Conservation (phyloP, 805 yeast genomes). For the Helenozyma rhizophorensis region DNA sequence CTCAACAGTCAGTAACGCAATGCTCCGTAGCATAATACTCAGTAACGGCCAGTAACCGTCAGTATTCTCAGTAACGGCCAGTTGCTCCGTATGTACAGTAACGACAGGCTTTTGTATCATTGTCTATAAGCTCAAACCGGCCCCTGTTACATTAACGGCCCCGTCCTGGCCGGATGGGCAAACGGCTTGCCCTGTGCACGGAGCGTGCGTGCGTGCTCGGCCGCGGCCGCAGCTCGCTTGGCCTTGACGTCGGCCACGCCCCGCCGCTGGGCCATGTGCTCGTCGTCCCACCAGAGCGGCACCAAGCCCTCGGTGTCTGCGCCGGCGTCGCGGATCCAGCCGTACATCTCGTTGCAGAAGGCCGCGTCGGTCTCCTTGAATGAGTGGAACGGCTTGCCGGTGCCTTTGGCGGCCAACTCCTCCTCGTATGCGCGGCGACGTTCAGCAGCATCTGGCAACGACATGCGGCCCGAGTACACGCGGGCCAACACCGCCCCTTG, state of each 20-base stretch:
- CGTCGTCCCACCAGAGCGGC: slow-evolving; percentile 18
- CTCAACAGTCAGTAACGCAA: no score
- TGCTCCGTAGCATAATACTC: no score
- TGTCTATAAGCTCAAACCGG: no score
- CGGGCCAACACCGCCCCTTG: slow-evolving; percentile 17
- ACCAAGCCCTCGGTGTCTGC: slow-evolving; percentile 15
- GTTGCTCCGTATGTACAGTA: no score
- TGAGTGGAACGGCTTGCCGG: slow-evolving; percentile 15
- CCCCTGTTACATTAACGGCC: no score
- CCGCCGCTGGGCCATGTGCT: slow-evolving; percentile 11
- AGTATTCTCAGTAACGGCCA: no score
- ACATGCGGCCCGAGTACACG: slow-evolving; percentile 12
- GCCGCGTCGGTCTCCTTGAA: slow-evolving; percentile 16
- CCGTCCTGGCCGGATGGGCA: slow-evolving; percentile 17
- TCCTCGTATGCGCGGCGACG: slow-evolving; percentile 5
- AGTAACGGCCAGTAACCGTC: no score
- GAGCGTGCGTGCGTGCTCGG: slow-evolving; percentile 12
- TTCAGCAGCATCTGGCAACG: slow-evolving; percentile 8
- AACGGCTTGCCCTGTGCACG: slow-evolving; percentile 13
- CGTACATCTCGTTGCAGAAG: slow-evolving; percentile 18
- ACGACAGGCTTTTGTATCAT: no score
- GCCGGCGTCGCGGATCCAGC: slow-evolving; percentile 9
- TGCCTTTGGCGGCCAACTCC: slow-evolving; percentile 10
- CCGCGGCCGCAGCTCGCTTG: slow-evolving; percentile 10
- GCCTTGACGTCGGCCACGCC: slow-evolving; percentile 13